Evolutionary conservation across 2,329 filamentous ascomycete genomes (phyloP), one percentile per base, ranked within the genome.

Genomic region (Colletotrichum godetiae): DNA sequence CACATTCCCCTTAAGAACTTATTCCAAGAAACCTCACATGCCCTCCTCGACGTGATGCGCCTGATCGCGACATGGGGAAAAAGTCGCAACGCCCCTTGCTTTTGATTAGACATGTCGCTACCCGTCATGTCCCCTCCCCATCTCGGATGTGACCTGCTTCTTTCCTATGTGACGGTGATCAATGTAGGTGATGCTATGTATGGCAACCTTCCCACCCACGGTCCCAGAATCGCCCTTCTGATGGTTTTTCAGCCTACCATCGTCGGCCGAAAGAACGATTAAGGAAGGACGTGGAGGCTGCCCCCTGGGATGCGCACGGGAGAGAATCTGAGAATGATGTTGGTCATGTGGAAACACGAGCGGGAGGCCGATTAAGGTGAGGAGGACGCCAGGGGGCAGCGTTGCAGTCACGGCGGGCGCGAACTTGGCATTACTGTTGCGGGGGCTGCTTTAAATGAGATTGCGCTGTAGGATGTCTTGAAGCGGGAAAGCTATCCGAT

Each of bases 401-500:
- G 63, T 56, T 56, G 62, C 56, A 29, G 15, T 49, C 29, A 49
- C 53, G 37, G 58, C 55, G 49, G 58, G 61, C 65, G 65, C 52
- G 52, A 68, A 53, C 64, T 72, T 68, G 69, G 64, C 64, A 63
- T 58, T 13, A 15, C 19, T 59, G 11, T 49, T 46, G 58, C 65
- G 15, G 58, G 24, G 52, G 19, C 22, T 24, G 12, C 58, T 35
- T 59, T 29, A 55, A 37, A 49, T 42, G 37, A 58, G 15, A 59
- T 59, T 72, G 31, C 22, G 35, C 52, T 68, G 33, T 46, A n/a
- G n/a, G 22, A 29, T 46, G 49, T 35, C n/a, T 55, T 59, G 5
- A 68, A 59, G 59, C 13, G 65, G 59, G 42, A 58, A 64, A 33
- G 10, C 11, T 46, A 53, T 66, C 69, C 57, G 69, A 72, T 63